Evolutionary conservation across 2,329 filamentous ascomycete species (phyloP), one percentile per base, ranked within the genome.

Genomic region (Aspergillus uvarum): DNA sequence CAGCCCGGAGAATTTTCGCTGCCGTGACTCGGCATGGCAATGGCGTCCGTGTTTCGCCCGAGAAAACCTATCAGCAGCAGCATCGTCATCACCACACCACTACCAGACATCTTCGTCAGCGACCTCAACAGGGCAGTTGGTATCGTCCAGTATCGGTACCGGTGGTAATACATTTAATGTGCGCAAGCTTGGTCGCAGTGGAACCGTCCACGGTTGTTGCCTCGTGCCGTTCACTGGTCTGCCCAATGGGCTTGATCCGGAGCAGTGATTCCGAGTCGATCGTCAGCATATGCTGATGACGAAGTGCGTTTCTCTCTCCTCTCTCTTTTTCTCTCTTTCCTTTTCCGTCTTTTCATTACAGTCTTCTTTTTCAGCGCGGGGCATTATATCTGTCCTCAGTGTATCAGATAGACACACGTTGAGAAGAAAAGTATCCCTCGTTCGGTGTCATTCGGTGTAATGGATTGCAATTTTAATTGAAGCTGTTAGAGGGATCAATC

Each of bases 191-290:
- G 32, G 11, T 35, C 32, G 26, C 29, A 47, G 53, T 55, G 53
- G 53, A 55, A 48, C 53, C 47, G 52, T 31, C 52, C 53, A 55
- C 53, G 53, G 53, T 55, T 55, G 53, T 35, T 47, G 53, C 53
- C 53, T 55, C 53, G 53, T 55, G 53, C 53, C n/a, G 26, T 47
- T 35, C 22, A 22, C 24, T 55, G 53, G 26, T 47, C 47, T 42
- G 11, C 24, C 53, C 53, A 55, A 55, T 55, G 29, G 53, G 42
- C 53, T 47, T 31, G 19, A 29, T 55, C 42, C 53, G 53, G 53
- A 55, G 53, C 42, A 29, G 53, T 44, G 53, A 55, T 55, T 55
- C 53, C 53, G 53, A 55, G 53, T 55, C 19, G 53, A 55, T 55
- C 53, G 53, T 55, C 53, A 55, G 53, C 47, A 55, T 42, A 55